Evolutionary conservation across 805 yeast genomes (phyloP).

Genomic region (Clavispora asparagi): DNA sequence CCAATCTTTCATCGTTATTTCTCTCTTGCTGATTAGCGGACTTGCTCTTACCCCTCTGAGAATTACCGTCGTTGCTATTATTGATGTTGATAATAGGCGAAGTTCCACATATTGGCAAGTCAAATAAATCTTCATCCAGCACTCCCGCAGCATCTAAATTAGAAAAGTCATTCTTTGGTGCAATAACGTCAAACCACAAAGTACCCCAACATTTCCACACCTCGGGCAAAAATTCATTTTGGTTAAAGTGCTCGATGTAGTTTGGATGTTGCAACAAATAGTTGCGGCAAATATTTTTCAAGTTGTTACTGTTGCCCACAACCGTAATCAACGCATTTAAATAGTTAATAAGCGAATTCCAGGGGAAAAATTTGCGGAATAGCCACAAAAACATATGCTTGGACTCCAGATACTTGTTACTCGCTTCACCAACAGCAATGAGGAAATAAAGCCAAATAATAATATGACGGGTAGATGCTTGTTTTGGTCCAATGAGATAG

Average conservation of each 20-base stretch:
- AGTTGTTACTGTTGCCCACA: slow-evolving; percentile 19
- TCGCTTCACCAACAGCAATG: slow-evolving; percentile 55
- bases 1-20: slow-evolving; percentile 47
- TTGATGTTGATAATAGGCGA: slow-evolving; percentile 23
- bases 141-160: slow-evolving; percentile 53
- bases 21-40: slow-evolving; percentile 25
- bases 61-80: slow-evolving; percentile 28
- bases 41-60: slow-evolving; percentile 6
- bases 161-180: slow-evolving; percentile 48
- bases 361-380: slow-evolving; percentile 57
- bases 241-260: slow-evolving; percentile 46
- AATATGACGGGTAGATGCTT: slow-evolving; percentile 66
- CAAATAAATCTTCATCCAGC: slow-evolving; percentile 48
- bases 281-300: slow-evolving; percentile 19
- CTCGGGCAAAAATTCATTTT: slow-evolving; percentile 63
- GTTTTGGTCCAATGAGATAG: slow-evolving; percentile 65
- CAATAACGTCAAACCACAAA: slow-evolving; percentile 65
- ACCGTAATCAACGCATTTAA: slow-evolving; percentile 51
- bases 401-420: slow-evolving; percentile 40
- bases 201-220: slow-evolving; percentile 87
- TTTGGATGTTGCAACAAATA: slow-evolving; percentile 25
- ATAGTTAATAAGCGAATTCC: slow-evolving; percentile 61
- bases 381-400: slow-evolving; percentile 46
- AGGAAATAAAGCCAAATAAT: slow-evolving; percentile 75
- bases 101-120: slow-evolving; percentile 62